Evolutionary conservation across 306 rosid species (phyloP).

Genomic region (Geum urbanum): DNA sequence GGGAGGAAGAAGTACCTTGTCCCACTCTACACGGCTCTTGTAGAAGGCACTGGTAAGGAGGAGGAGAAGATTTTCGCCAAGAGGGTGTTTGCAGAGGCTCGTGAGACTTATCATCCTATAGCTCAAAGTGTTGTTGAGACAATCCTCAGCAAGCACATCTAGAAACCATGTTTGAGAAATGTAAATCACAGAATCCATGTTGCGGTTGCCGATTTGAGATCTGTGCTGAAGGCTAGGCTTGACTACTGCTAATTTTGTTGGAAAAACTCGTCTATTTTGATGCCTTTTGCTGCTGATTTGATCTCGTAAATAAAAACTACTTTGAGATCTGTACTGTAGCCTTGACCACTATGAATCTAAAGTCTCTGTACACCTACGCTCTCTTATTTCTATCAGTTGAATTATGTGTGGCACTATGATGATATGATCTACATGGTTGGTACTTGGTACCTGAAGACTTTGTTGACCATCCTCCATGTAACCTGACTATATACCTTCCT

Average conservation of each 20-base stretch:
- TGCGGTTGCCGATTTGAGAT: too few species aligned
- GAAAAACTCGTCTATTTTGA: conserved; percentile 2
- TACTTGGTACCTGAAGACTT: too few species aligned
- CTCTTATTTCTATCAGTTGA: too few species aligned
- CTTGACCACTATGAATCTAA: too few species aligned
- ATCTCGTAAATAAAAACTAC: conserved; percentile 2
- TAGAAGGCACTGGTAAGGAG: conserved; percentile 59
- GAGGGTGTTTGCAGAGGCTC: conserved; percentile 71
- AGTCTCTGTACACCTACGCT: too few species aligned
- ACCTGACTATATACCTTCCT: too few species aligned
- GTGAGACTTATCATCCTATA: conserved; percentile 79
- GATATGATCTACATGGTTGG: too few species aligned
- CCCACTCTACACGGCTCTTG: conserved; percentile 77
- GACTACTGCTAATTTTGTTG: conserved; percentile 2
- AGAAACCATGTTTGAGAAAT: too few species aligned
- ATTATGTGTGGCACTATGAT: too few species aligned
- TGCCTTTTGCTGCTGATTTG: conserved; percentile 11
- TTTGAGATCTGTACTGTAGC: too few species aligned
- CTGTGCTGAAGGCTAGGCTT: conserved; percentile 10
- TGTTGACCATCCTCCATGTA: too few species aligned
- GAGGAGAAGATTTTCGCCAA: conserved; percentile 84
- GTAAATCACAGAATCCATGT: too few species aligned
- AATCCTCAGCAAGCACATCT: conserved; percentile 60
- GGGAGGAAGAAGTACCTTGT: conserved; percentile 91
- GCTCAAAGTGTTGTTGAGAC: conserved; percentile 83